Conservation (phyloP, 2,329 filamentous ascomycete species). For the Penicillium sp. region DNA sequence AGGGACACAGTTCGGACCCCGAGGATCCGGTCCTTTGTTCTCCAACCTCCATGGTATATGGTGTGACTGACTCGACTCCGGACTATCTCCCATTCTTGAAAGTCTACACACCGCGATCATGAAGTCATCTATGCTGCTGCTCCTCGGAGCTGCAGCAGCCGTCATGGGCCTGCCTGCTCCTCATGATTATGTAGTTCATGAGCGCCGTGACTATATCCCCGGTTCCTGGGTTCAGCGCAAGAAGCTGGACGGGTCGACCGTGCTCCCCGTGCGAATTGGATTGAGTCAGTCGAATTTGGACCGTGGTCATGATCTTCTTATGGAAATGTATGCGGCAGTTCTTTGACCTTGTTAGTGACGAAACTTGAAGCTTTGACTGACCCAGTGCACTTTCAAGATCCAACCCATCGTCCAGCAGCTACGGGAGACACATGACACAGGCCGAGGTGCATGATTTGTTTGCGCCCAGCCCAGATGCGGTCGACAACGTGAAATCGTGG, state of each 20-base stretch:
- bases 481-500: conserved; percentile 34
- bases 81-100: not conserved
- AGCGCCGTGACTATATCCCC: conserved; percentile 33
- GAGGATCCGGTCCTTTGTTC: not conserved
- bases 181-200: conserved; percentile 32
- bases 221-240: conserved; percentile 30
- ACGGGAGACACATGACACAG: conserved; percentile 37
- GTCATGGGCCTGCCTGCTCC: conserved; percentile 28
- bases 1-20: not conserved
- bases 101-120: conserved; percentile 18
- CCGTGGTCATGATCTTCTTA: conserved; percentile 32
- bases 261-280: conserved; percentile 31
- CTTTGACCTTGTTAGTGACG: not conserved
- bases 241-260: conserved; percentile 23
- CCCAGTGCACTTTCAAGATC: conserved; percentile 27
- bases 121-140: conserved; percentile 26
- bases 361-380: not conserved
- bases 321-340: conserved; percentile 31
- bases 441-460: conserved; percentile 41
- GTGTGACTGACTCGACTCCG: conserved; percentile 3
- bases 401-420: conserved; percentile 39
- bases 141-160: conserved; percentile 24
- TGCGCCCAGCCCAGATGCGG: conserved; percentile 34
- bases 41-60: not conserved
- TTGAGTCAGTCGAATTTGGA: conserved; percentile 33